Conservation (phyloP, 2,329 filamentous ascomycete species). For the Alternaria metachromatica region DNA sequence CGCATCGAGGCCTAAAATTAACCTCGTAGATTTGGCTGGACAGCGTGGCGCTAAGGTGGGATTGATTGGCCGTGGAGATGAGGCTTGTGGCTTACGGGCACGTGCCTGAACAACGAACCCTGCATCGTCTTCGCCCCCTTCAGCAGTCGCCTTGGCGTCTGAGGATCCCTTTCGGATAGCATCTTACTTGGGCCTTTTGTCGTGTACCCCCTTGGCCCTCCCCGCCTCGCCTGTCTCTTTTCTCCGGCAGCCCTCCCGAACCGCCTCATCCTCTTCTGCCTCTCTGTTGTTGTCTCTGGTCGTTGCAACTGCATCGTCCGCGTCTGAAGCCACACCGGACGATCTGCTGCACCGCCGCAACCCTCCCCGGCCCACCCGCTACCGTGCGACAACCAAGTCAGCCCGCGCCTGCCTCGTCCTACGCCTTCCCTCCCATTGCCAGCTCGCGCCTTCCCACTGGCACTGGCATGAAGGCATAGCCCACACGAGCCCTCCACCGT, state of each 20-base stretch:
- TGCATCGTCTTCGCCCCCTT: slow-evolving; percentile 11
- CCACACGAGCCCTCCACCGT: slow-evolving; percentile 16
- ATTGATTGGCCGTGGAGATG: slow-evolving; percentile 9
- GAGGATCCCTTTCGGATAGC: slow-evolving; percentile 11
- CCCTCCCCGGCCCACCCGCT: slow-evolving; percentile 7
- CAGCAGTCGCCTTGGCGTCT: slow-evolving; percentile 10
- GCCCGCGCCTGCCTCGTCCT: background rate
- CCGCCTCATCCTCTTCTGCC: background rate
- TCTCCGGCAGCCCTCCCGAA: background rate
- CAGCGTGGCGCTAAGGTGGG: background rate
- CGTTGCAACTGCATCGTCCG: background rate
- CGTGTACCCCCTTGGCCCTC: slow-evolving; percentile 5
- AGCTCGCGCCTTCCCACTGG: slow-evolving; percentile 13
- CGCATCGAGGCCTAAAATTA: slow-evolving; percentile 11
- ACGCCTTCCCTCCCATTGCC: background rate
- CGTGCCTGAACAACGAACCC: slow-evolving; percentile 3
- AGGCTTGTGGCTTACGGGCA: slow-evolving; percentile 6
- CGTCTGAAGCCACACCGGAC: background rate
- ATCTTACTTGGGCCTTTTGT: background rate
- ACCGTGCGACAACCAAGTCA: slow-evolving; percentile 1
- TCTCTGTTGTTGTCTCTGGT: background rate
- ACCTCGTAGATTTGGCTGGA: slow-evolving; percentile 2
- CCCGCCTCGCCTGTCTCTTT: background rate
- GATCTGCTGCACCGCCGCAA: slow-evolving; percentile 13
- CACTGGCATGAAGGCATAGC: slow-evolving; percentile 42